Conservation (phyloP, 2,329 filamentous ascomycete genomes). For the Tolypocladium paradoxum region DNA sequence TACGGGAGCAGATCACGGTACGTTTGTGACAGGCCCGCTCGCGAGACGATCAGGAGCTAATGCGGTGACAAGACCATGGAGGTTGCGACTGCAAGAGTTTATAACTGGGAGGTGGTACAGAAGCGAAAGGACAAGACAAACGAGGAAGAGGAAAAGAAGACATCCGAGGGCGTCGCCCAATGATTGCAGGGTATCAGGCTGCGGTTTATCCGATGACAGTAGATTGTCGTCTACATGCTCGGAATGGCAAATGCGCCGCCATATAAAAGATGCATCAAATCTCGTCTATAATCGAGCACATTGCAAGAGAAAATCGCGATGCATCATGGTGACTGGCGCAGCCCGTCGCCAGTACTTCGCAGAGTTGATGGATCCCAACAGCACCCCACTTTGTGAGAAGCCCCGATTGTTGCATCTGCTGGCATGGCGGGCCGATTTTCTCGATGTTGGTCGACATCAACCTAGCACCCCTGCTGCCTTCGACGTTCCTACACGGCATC, state of each 20-base stretch:
- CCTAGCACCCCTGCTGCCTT: neutral
- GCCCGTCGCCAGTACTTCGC: neutral
- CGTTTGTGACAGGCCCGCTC: constrained; percentile 15
- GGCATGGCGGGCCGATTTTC: neutral
- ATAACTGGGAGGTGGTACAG: constrained; percentile 98
- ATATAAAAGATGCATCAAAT: neutral
- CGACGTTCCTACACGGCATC: neutral
- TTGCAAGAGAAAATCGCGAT: neutral
- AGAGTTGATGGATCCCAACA: no score
- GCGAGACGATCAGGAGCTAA: constrained; percentile 6
- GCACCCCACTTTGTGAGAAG: constrained; percentile 3
- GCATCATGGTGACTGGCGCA: neutral
- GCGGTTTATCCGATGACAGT: neutral
- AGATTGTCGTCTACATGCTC: neutral
- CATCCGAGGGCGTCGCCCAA: constrained; percentile 21
- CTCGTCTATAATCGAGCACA: neutral
- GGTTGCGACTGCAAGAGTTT: constrained; percentile 91
- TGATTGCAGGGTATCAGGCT: neutral
- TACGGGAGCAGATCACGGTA: constrained; percentile 94
- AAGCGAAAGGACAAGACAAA: constrained; percentile 81
- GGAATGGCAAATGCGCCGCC: neutral
- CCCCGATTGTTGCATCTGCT: constrained; percentile 14
- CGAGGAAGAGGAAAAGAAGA: constrained; percentile 35
- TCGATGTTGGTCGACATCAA: neutral
- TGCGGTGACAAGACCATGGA: constrained; percentile 66